Percentiles rank a stretch among this genome's conserved stretches.
Conservation (phyloP, 257 asterid genomes). For the Solanum piurae region DNA sequence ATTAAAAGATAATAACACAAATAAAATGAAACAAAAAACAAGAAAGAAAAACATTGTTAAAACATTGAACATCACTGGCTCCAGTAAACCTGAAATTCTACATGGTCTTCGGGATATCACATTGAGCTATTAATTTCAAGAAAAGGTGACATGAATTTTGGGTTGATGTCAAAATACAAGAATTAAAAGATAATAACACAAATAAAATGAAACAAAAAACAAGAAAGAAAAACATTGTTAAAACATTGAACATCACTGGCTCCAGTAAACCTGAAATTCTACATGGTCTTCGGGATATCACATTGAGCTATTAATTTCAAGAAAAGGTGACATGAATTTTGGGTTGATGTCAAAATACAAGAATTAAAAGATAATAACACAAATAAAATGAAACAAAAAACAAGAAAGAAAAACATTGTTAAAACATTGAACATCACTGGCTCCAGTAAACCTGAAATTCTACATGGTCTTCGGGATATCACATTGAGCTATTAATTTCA, state of each 20-base stretch:
- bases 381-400: not conserved
- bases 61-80: not conserved
- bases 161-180: not conserved
- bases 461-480: not conserved
- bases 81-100: not conserved
- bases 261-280: not conserved
- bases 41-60: not conserved
- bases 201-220: not conserved
- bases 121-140: not conserved
- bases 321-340: not conserved
- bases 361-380: not conserved
- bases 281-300: not conserved
- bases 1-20: too few relatives aligned
- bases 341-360: not conserved
- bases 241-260: not conserved
- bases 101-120: not conserved
- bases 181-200: not conserved
- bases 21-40: too few relatives aligned
- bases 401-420: not conserved
- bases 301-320: not conserved
- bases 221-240: not conserved
- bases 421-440: not conserved
- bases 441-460: not conserved
- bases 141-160: not conserved
- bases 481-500: not conserved